Conservation (phyloP, 306 rosid genomes). For the Cucurbita pepo region DNA sequence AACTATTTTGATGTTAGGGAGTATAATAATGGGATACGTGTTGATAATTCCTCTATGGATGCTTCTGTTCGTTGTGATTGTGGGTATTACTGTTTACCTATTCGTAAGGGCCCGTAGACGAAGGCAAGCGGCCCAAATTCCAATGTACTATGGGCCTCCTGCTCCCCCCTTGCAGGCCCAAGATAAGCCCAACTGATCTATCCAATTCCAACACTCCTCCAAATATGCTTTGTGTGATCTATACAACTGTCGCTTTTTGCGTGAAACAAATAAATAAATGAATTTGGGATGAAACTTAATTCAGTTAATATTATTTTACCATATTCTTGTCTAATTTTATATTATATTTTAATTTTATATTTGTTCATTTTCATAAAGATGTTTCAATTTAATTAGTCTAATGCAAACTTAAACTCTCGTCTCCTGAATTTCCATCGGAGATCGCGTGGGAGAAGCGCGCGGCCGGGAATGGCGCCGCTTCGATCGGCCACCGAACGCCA, state of each 20-base stretch:
- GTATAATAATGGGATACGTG: background rate
- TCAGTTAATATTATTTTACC: background rate
- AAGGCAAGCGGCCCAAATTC: conserved; percentile 7
- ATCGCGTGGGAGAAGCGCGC: too few species aligned
- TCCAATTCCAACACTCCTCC: background rate
- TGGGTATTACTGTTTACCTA: conserved; percentile 18
- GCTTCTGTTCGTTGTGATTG: background rate
- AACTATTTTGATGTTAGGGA: background rate
- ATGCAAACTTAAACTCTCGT: too few species aligned
- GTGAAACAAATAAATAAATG: background rate
- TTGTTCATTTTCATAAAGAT: too few species aligned
- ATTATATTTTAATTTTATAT: background rate
- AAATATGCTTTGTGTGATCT: background rate
- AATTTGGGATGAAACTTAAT: background rate
- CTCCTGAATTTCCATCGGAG: too few species aligned
- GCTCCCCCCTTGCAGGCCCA: conserved; percentile 31
- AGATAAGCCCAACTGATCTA: conserved; percentile 7
- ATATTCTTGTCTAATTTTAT: background rate
- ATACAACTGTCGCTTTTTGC: background rate
- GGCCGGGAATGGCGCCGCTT: too few species aligned
- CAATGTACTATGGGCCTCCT: conserved; percentile 25
- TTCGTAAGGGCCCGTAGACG: conserved; percentile 28
- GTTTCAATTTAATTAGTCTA: too few species aligned
- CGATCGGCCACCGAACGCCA: too few species aligned
- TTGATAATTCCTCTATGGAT: background rate